Percentiles rank a stretch among this genome's conserved stretches.
phyloP scores from a whole-genome alignment of 1,284 basidiomycete species.

The Trametes sp. region DNA sequence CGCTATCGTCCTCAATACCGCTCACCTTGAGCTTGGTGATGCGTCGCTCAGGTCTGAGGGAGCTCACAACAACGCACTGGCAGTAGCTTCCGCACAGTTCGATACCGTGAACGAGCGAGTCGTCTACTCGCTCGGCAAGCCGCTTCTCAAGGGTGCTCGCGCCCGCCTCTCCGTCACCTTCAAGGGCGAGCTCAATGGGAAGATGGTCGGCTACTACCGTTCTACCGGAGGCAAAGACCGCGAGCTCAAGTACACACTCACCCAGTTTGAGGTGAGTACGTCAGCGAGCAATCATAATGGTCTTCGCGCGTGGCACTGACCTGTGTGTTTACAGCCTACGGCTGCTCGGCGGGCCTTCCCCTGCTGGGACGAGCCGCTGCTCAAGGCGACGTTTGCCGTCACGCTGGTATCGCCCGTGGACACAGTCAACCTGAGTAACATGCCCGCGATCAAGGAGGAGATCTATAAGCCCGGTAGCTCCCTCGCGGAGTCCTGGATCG shows the following conservation, averaged over 20 bases:
- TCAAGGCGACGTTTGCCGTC: conserved; percentile 89
- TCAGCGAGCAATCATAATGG: too few species aligned
- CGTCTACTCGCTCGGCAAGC: conserved; percentile 61
- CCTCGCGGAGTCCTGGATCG: conserved; percentile 35
- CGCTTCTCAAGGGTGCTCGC: conserved; percentile 67
- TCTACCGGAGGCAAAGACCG: conserved; percentile 63
- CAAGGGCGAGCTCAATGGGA: conserved; percentile 67
- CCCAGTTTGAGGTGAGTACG: conserved; percentile 88
- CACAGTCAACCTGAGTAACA: conserved; percentile 87
- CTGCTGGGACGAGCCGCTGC: conserved; percentile 92
- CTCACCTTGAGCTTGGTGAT: conserved; percentile 73
- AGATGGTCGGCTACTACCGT: conserved; percentile 80
- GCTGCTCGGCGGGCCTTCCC: conserved; percentile 86
- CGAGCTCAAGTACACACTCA: conserved; percentile 70
- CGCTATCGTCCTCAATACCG: conserved; percentile 75
- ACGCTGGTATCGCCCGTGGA: conserved; percentile 85
- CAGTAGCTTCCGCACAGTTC: conserved; percentile 56
- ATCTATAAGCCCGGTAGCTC: conserved; percentile 40
- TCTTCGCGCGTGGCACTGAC: background rate
- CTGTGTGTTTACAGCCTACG: conserved; percentile 83
- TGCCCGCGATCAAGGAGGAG: conserved; percentile 73
- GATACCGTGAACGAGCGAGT: conserved; percentile 73
- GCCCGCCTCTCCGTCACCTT: conserved; percentile 71
- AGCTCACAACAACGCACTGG: conserved; percentile 61
- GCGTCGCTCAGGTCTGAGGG: conserved; percentile 70